phyloP scores from a whole-genome alignment of 768 basidiomycete species.

The Macrolepiota albuminosa region DNA sequence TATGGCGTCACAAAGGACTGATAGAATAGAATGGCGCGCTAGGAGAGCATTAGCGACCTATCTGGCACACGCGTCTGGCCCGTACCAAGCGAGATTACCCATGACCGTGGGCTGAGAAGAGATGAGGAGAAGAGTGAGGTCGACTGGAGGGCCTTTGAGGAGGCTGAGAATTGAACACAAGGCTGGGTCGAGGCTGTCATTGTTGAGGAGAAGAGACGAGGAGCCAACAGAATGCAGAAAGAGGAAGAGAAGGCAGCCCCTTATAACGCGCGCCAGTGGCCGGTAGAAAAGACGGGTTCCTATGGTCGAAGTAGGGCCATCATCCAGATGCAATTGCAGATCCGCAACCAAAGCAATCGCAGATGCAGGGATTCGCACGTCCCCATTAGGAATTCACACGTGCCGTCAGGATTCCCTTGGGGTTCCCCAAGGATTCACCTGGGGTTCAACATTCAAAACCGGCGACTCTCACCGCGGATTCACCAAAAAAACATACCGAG shows the following conservation, averaged over 20 bases:
- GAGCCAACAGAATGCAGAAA: constrained; percentile 21
- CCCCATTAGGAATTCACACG: constrained; percentile 11
- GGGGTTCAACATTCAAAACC: constrained; percentile 1
- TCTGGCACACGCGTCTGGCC: constrained; percentile 1
- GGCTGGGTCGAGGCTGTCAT: constrained; percentile 36
- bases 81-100: constrained; percentile 47
- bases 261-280: constrained; percentile 20
- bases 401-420: constrained; percentile 8
- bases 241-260: constrained; percentile 22
- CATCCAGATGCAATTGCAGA: constrained; percentile 21
- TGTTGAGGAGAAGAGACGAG: constrained; percentile 16
- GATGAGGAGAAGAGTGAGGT: constrained; percentile 41
- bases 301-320: constrained; percentile 21
- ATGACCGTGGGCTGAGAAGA: constrained; percentile 42
- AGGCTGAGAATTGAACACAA: constrained; percentile 38
- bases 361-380: constrained; percentile 16
- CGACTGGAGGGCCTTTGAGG: constrained; percentile 38
- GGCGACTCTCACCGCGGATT: constrained; percentile 5
- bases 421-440: background rate
- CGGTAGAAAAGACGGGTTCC: constrained; percentile 21
- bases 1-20: constrained; percentile 55
- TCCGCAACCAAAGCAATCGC: constrained; percentile 27
- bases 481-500: constrained; percentile 7
- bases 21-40: constrained; percentile 60
- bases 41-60: constrained; percentile 9